Evolutionary conservation across 345 rosid genomes (phyloP), one percentile per base, ranked within the genome.

Genomic region (Linum trigynum): DNA sequence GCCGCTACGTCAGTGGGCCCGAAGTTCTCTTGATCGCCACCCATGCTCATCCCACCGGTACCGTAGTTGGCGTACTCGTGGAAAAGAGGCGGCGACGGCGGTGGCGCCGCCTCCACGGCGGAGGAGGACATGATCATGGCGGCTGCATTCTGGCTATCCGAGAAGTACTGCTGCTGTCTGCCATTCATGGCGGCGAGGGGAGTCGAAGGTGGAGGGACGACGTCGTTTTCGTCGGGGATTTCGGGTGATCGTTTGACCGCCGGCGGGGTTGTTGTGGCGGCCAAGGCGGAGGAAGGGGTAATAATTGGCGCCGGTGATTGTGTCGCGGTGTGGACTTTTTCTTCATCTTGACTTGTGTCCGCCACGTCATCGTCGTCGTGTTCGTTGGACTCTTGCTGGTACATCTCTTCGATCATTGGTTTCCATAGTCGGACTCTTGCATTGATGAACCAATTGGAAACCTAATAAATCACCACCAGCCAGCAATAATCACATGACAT

Each of bases 351-450:
- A 62, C 67, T 68, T 63, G 79, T 69, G 15, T 76, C 69, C 56
- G 14, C 71, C 65, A 81, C 91, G 23, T 62, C 5, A 0, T 12
- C 42, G 48, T 8, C 17, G 42, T 79, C 95, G 55, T 69, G 86
- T 16, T 85, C 91, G 72, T 83, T 94, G 55, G 81, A 38, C 64
- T 94, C 97, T 78, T 88, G 90, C 65, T 90, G 96, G 78, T 94
- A 94, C 97, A 94, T 94, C 59, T 94, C 99, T 74, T 94, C 99
- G 38, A 94, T 96, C 99, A 94, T 90, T 59, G 99, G 99, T 75
- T 94, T 94, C 99, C 99, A 94, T 81, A 94, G 74, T 62, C 99
- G 82, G 55, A 94, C 97, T 85, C 99, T 92, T 40, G 98, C 98
- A 73, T 92, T 92, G 17, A 92, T 92, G 84, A 92, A 92, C 98